A percentile compares a stretch with the other conserved stretches of the same genome.
Evolutionary conservation across 176 grass and related monocot genomes (phyloP).

Genomic region (Chrysopogon serrulatus): DNA sequence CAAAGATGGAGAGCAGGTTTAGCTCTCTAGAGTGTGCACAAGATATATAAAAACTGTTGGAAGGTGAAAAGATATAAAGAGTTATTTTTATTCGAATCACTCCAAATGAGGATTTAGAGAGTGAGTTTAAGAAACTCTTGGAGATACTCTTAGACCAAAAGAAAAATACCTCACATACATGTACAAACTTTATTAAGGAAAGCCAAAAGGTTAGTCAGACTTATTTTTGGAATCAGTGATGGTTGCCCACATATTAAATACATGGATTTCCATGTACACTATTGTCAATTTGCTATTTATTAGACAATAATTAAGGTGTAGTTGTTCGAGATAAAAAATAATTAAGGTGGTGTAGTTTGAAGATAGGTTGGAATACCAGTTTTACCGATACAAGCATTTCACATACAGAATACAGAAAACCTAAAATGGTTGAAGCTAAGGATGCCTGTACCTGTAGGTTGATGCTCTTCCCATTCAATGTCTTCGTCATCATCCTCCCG

Average conservation of each 20-base stretch:
- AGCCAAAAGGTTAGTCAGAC: background rate
- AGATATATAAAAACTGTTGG: background rate
- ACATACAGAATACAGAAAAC: background rate
- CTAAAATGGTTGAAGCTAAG: background rate
- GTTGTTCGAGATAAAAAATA: too few species aligned
- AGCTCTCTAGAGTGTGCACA: background rate
- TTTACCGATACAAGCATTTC: background rate
- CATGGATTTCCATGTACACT: background rate
- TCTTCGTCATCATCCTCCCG: slow-evolving; percentile 58
- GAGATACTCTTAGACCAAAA: background rate
- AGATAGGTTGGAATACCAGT: background rate
- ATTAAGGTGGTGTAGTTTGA: too few species aligned
- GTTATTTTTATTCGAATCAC: background rate
- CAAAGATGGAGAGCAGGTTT: background rate
- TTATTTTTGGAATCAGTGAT: background rate
- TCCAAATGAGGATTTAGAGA: background rate
- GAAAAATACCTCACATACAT: background rate
- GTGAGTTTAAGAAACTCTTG: background rate
- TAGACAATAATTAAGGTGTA: background rate
- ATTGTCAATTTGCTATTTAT: background rate
- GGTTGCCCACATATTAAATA: background rate
- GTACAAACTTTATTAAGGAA: background rate
- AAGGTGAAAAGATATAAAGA: background rate
- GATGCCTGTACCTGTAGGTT: slow-evolving; percentile 62
- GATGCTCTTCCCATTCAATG: slow-evolving; percentile 73